Evolutionary conservation across 225 moss, liverwort and hornwort species (phyloP).

Genomic region (Sphagnum contortum): DNA sequence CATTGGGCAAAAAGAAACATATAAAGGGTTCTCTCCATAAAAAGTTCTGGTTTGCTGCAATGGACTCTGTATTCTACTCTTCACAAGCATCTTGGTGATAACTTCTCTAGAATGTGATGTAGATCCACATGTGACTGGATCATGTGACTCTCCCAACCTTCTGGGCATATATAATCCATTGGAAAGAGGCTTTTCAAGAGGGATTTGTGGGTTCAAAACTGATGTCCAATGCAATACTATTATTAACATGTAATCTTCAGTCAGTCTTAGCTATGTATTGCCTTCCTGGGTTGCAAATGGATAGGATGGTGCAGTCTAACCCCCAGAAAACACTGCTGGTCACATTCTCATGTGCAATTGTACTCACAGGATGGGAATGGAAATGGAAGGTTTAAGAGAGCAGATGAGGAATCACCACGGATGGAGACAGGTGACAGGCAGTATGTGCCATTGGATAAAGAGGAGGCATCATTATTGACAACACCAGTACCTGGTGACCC

Average conservation of each 20-base stretch:
- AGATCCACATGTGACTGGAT: too few species aligned
- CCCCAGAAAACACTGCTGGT: too few species aligned
- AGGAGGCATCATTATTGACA: slow-evolving; percentile 12
- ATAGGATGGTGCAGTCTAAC: too few species aligned
- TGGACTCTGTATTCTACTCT: too few species aligned
- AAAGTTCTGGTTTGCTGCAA: too few species aligned
- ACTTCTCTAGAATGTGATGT: too few species aligned
- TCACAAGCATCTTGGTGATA: too few species aligned
- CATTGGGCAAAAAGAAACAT: background rate
- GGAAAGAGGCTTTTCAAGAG: background rate
- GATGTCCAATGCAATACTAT: background rate
- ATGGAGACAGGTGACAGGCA: slow-evolving; percentile 31
- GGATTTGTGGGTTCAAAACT: background rate
- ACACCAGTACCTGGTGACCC: slow-evolving; percentile 47
- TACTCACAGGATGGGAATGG: slow-evolving; percentile 21
- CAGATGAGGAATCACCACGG: slow-evolving; percentile 2
- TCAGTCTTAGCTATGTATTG: background rate
- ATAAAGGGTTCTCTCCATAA: background rate
- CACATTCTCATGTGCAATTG: background rate
- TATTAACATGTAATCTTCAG: background rate
- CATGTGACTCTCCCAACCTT: too few species aligned
- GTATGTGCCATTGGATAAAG: slow-evolving; percentile 10
- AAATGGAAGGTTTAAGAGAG: slow-evolving; percentile 4
- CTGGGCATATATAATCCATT: too few species aligned
- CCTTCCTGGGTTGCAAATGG: background rate